Evolutionary conservation across 768 basidiomycete genomes (phyloP).

Genomic region (Macrolepiota fuliginosa): DNA sequence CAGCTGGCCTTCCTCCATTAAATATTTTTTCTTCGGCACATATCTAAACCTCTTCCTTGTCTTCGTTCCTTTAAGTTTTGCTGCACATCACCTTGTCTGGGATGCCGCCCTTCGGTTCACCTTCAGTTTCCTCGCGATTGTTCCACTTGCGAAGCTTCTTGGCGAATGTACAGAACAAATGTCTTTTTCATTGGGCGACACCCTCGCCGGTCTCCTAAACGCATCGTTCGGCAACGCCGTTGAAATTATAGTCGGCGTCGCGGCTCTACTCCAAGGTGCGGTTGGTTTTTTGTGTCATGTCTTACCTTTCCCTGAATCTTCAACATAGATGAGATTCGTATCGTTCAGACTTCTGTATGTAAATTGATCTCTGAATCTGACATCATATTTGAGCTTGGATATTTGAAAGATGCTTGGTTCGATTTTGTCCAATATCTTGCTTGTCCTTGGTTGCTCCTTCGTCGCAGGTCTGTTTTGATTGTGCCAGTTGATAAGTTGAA

Average conservation of each 20-base stretch:
- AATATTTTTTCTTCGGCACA: conserved; percentile 58
- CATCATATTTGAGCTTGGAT: neutral
- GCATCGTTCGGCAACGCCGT: conserved; percentile 84
- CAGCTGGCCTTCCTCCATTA: conserved; percentile 53
- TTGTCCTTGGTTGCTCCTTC: conserved; percentile 91
- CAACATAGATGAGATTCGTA: conserved; percentile 66
- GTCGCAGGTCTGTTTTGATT: conserved; percentile 55
- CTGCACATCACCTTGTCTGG: conserved; percentile 67
- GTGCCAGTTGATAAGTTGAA: neutral
- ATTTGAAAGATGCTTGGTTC: conserved; percentile 76
- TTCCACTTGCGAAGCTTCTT: conserved; percentile 85
- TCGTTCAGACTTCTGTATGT: conserved; percentile 87
- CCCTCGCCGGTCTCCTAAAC: conserved; percentile 83
- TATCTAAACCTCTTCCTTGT: conserved; percentile 79
- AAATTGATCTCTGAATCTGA: neutral
- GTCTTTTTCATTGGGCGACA: conserved; percentile 76
- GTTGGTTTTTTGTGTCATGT: neutral
- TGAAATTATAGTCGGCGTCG: conserved; percentile 87
- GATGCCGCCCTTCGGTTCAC: conserved; percentile 73
- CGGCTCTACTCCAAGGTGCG: conserved; percentile 75
- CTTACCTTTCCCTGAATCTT: conserved; percentile 11
- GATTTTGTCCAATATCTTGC: conserved; percentile 84
- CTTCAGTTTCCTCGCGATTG: conserved; percentile 79
- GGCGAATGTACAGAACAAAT: conserved; percentile 83
- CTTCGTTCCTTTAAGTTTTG: conserved; percentile 71